Evolutionary conservation across 2,329 filamentous ascomycete species (phyloP).

Genomic region (Aspergillus ochraceus): DNA sequence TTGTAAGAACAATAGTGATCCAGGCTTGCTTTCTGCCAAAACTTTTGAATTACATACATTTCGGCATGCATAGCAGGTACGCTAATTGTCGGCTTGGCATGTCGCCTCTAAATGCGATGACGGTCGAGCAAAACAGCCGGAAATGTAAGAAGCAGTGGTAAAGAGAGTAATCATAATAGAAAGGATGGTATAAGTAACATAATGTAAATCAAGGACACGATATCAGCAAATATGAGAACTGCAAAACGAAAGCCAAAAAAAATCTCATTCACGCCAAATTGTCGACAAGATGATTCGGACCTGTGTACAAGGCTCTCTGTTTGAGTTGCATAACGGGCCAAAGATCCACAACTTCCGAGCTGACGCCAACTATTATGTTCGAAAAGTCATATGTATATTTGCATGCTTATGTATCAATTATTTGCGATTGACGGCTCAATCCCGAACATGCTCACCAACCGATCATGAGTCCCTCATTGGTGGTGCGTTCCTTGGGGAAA

Average conservation of each 20-base stretch:
- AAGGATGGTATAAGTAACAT: neutral
- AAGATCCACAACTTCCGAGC: neutral
- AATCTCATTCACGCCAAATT: no score
- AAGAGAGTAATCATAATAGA: neutral
- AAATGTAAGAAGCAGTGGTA: neutral
- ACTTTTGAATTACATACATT: no score
- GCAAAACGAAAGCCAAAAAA: neutral
- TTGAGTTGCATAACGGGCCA: neutral
- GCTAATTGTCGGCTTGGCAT: neutral
- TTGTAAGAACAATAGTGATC: no score
- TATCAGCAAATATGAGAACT: neutral
- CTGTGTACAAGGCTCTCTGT: no score
- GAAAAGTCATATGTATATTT: neutral
- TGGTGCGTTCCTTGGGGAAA: slow-evolving; percentile 31
- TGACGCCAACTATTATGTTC: neutral
- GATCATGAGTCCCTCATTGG: slow-evolving; percentile 12
- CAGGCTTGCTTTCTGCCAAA: no score
- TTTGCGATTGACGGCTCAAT: neutral
- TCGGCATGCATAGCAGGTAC: no score
- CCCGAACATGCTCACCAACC: no score
- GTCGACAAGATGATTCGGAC: no score
- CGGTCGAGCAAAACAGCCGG: neutral
- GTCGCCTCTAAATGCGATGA: neutral
- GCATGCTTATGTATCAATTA: neutral
- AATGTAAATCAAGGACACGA: neutral